Evolutionary conservation across 768 basidiomycete species (phyloP).

Genomic region (Lentinus tigrinus): DNA sequence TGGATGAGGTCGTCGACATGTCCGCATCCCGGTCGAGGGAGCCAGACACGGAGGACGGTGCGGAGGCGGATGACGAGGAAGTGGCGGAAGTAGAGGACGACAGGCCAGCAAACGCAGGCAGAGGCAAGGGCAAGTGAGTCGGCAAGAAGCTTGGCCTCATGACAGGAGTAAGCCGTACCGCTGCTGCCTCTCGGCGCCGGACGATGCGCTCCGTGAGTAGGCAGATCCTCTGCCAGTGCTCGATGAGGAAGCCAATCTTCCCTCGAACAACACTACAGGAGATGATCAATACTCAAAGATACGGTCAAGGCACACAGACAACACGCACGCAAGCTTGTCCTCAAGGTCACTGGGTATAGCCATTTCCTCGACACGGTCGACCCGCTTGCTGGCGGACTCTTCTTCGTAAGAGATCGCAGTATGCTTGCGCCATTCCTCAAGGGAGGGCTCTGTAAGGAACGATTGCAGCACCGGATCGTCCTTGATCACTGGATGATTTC

Average conservation of each 20-base stretch:
- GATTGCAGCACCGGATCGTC: conserved; percentile 81
- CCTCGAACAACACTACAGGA: conserved; percentile 73
- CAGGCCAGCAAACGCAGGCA: conserved; percentile 40
- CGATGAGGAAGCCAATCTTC: conserved; percentile 75
- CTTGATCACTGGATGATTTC: conserved; percentile 90
- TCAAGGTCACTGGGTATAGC: conserved; percentile 89
- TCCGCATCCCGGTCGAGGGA: conserved; percentile 22
- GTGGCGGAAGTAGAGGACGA: conserved; percentile 3
- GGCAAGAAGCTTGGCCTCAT: conserved; percentile 58
- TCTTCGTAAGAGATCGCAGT: conserved; percentile 78
- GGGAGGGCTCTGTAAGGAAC: conserved; percentile 80
- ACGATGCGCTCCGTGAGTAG: conserved; percentile 84
- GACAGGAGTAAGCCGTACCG: conserved; percentile 71
- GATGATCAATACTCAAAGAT: neutral
- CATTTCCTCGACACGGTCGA: conserved; percentile 87
- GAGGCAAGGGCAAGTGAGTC: conserved; percentile 63
- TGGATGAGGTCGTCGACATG: conserved; percentile 22
- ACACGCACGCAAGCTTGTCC: conserved; percentile 72
- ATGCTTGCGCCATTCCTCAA: conserved; percentile 87
- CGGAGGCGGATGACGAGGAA: conserved; percentile 26
- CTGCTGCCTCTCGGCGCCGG: conserved; percentile 88
- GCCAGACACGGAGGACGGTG: conserved; percentile 31
- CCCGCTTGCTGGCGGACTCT: conserved; percentile 76
- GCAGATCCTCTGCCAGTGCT: conserved; percentile 91
- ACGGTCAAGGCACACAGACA: neutral